These are phyloP conservation scores for Plasmodium falciparum DNA, from an alignment of 169 alveolate species.

Conservation along the genomic window DNA sequence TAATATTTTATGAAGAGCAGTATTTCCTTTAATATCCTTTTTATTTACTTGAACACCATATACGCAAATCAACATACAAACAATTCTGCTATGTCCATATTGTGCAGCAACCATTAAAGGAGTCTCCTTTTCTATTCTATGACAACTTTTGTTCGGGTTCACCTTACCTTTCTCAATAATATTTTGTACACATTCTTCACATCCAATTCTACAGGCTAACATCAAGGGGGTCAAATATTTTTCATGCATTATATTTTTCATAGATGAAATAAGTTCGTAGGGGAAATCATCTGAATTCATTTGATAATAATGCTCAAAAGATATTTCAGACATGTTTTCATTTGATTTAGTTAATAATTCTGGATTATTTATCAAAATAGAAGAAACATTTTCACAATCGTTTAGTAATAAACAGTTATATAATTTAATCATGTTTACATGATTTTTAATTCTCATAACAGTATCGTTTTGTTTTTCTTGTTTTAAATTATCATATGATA, in stretches of 20 bases:
- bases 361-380: constrained; percentile 34
- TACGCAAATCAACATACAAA: constrained; percentile 81
- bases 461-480: constrained; percentile 28
- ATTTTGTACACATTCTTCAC: constrained; percentile 80
- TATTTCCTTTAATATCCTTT: constrained; percentile 87
- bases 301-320: constrained; percentile 73
- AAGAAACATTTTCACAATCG: constrained; percentile 55
- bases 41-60: constrained; percentile 87
- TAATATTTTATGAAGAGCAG: constrained; percentile 85
- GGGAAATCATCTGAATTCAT: constrained; percentile 44
- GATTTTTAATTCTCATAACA: constrained; percentile 31
- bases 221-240: constrained; percentile 83
- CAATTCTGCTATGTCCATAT: constrained; percentile 85
- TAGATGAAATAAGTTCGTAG: constrained; percentile 49
- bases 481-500: constrained; percentile 5
- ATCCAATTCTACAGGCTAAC: constrained; percentile 84
- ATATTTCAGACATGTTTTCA: constrained; percentile 42
- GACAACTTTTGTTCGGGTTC: constrained; percentile 80
- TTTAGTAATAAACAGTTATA: constrained; percentile 54
- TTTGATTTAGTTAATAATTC: constrained; percentile 42
- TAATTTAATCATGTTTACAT: constrained; percentile 56
- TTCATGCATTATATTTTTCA: constrained; percentile 63
- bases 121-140: constrained; percentile 79
- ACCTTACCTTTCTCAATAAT: constrained; percentile 81
- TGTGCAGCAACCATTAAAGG: constrained; percentile 92